Evolutionary conservation across 2,329 filamentous ascomycete genomes (phyloP), one percentile per base, ranked within the genome.

Genomic region (Penicillium sp.): DNA sequence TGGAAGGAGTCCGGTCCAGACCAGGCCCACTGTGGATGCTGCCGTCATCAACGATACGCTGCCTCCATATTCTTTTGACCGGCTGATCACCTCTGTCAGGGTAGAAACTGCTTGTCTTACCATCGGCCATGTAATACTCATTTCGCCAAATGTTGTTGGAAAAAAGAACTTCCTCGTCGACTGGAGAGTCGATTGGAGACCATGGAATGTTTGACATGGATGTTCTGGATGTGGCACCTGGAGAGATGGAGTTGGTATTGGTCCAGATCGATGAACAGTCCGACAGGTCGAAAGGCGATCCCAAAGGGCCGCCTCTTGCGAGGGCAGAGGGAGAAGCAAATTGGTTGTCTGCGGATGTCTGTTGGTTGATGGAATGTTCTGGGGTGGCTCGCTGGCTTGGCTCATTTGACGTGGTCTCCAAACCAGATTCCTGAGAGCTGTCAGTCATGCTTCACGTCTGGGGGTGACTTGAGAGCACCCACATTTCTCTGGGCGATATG

Each of bases 111-210:
- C 43, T 59, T 10, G 56, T 57, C 48, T 69, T 70, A 41, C 64
- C 64, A 28, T 69, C 66, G 5, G 61, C 60, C 41, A 62, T 50
- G 41, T 63, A 69, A 46, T 62, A 68, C 44, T 67, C 68, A 18
- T 69, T 59, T 33, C 55, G 39, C 39, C 39, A 41, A 16, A 22
- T 46, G 13, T 55, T 50, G 6, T 47, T 46, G 4, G 60, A 18
- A 24, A 65, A 64, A 5, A 60, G 47, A 11, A 64, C 48, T 6
- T 63, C 59, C 35, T 58, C 60, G 5, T 65, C 64, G 22, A 60
- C 49, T 4, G 62, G 51, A 16, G 52, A 56, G n/a, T 56, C 51
- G 1, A 56, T 39, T 6, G 59, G 58, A 1, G 62, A 56, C 61
- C 62, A 63, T 33, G 53, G 45, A 18, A 50, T 45, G 11, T 54